phyloP scores from a whole-genome alignment of 257 asterid genomes.

The Handroanthus guayacan region DNA sequence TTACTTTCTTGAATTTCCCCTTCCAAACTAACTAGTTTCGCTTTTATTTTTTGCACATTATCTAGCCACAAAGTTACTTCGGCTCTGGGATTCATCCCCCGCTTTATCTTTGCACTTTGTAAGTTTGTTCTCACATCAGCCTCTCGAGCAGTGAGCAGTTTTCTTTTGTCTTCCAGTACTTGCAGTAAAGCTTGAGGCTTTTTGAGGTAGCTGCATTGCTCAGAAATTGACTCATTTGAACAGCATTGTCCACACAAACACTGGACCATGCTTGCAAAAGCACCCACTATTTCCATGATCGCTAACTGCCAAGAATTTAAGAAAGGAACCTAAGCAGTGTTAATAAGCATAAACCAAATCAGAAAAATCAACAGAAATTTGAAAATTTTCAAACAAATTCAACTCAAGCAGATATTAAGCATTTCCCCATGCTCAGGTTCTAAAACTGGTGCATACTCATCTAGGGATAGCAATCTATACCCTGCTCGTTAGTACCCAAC shows the following conservation, averaged over 20 bases:
- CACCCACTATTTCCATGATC: slow-evolving; percentile 35
- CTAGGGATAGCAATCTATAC: no score
- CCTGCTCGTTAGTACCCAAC: no score
- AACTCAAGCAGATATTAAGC: no score
- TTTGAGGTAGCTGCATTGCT: slow-evolving; percentile 29
- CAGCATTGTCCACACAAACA: slow-evolving; percentile 36
- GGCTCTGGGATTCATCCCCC: slow-evolving; percentile 40
- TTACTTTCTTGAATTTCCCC: slow-evolving; percentile 24
- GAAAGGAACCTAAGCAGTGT: no score
- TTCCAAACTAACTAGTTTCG: background rate
- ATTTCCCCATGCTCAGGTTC: no score
- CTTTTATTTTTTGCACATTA: slow-evolving; percentile 32
- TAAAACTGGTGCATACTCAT: no score
- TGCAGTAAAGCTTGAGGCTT: slow-evolving; percentile 25
- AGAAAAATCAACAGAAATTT: no score
- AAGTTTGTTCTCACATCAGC: slow-evolving; percentile 30
- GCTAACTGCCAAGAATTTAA: background rate
- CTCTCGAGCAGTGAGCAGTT: slow-evolving; percentile 39
- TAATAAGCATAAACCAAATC: no score
- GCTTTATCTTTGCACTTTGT: background rate
- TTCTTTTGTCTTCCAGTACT: slow-evolving; percentile 29
- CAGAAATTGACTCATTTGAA: slow-evolving; percentile 20
- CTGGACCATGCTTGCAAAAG: slow-evolving; percentile 31
- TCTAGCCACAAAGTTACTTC: slow-evolving; percentile 43
- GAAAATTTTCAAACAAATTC: no score